Base-by-base conservation (phyloP, 2,329 filamentous ascomycete genomes). In the Phoma herbarum region DNA sequence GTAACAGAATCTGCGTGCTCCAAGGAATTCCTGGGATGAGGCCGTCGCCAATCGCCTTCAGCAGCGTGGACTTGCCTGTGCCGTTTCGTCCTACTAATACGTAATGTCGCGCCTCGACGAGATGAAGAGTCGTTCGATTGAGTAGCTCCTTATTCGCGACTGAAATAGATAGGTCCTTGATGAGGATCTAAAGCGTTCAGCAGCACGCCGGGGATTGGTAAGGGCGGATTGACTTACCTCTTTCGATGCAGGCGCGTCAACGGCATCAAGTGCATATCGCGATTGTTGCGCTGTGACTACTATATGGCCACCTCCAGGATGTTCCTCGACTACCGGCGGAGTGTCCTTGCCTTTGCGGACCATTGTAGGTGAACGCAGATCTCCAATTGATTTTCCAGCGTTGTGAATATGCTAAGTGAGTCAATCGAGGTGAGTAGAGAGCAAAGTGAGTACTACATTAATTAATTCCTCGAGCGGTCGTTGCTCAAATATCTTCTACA, bases 61-160 rank as follows among this genome's bases (percentile, higher is more conserved):
- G 80, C 7, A 94, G 78, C 0, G 90, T 94, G 4, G 90, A 93
- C 72, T 96, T 96, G 6, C 92, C 92, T 2, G 88, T 90, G 0
- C 92, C 92, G 76, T 96, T 96, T 7, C 90, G 84, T 0, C 92
- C 92, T 20, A 94, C 82, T 1, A 96, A 80, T 0, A 91, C 91
- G 80, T 96, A 96, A 60, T 90, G 84, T 44, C 87, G 82, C 0
- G 90, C 89, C 48, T 88, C 85, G 64, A 94, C 91, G 3, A 96
- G 78, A 23, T 88, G 85, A 33, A 96, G 78, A 56, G 87, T 88
- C 1, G 89, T 90, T 73, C 90, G 86, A 10, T 81, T 81, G 3
- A 96, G 81, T 6, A 96, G 85, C 73, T 95, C 91, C 73, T 81
- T 33, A 67, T 80, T 74, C 70, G 83, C 61, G 69, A 93, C 85